phyloP scores from a whole-genome alignment of 2,329 filamentous ascomycete genomes.

The Stachybotrys echinatus region DNA sequence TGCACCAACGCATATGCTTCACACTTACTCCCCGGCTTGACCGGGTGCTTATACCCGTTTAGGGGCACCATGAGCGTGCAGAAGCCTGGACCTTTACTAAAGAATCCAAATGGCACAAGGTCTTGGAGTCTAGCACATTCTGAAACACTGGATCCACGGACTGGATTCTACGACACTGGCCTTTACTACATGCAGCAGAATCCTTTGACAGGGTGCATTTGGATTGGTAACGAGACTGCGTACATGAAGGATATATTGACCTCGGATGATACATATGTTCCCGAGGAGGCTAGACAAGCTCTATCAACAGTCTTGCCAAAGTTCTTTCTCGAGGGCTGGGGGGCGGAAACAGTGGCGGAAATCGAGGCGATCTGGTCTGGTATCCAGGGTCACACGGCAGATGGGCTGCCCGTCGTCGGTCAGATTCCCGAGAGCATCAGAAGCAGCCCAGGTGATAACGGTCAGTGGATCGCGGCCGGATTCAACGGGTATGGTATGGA shows the following conservation, averaged over 20 bases:
- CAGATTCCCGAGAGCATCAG: conserved; percentile 24
- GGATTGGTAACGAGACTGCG: conserved; percentile 46
- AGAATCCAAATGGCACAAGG: conserved; percentile 16
- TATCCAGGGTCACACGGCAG: conserved; percentile 37
- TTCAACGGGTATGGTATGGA: conserved; percentile 46
- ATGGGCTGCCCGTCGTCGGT: conserved; percentile 42
- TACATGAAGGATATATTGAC: conserved; percentile 31
- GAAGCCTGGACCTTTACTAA: conserved; percentile 25
- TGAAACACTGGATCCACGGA: conserved; percentile 38
- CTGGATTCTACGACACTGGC: conserved; percentile 27
- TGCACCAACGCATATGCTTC: conserved; percentile 49
- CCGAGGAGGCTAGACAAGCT: conserved; percentile 23
- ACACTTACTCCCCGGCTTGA: conserved; percentile 42
- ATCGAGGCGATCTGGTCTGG: conserved; percentile 41
- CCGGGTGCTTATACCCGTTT: conserved; percentile 34
- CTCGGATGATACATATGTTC: conserved; percentile 35
- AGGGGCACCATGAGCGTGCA: conserved; percentile 45
- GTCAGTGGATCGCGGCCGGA: conserved; percentile 44
- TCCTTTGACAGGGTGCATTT: conserved; percentile 31
- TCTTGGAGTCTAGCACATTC: conserved; percentile 44
- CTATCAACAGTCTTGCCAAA: conserved; percentile 30
- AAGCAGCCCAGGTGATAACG: conserved; percentile 10
- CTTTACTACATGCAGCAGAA: conserved; percentile 19
- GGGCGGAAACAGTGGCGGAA: conserved; percentile 11
- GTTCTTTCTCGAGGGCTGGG: conserved; percentile 28